Evolutionary conservation across 805 yeast species (phyloP).

Genomic region (Candida corydali): DNA sequence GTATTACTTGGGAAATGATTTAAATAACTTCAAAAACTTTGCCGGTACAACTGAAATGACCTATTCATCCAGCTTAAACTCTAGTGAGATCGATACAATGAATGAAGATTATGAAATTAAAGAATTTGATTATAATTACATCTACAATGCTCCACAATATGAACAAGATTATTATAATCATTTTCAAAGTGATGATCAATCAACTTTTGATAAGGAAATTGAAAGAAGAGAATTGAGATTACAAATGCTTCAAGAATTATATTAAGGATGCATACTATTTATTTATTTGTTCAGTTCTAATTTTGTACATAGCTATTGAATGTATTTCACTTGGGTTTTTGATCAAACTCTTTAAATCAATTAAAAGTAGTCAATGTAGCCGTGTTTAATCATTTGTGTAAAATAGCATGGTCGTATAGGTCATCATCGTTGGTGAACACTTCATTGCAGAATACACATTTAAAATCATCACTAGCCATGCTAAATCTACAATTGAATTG

Average conservation of each 20-base stretch:
- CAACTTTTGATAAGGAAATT: conserved; percentile 21
- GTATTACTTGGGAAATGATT: conserved; percentile 19
- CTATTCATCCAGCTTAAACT: background rate
- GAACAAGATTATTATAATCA: background rate
- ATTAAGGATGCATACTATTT: background rate
- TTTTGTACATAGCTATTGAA: conserved; percentile 3
- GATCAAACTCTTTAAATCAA: too few species aligned
- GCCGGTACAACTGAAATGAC: conserved; percentile 17
- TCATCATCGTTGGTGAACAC: conserved; percentile 1
- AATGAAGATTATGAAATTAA: conserved; percentile 12
- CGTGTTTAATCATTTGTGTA: background rate
- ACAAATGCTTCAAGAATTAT: conserved; percentile 33
- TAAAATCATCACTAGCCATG: background rate
- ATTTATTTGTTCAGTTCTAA: conserved; percentile 4
- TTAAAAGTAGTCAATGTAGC: too few species aligned
- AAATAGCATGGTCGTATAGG: conserved; percentile 3
- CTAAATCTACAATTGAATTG: too few species aligned
- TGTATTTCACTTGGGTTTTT: too few species aligned
- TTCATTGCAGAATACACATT: conserved; percentile 1
- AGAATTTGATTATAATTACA: conserved; percentile 2
- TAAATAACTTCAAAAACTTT: conserved; percentile 17
- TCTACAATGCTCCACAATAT: conserved; percentile 2
- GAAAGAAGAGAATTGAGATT: conserved; percentile 37
- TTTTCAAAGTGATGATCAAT: background rate
- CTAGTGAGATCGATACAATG: conserved; percentile 3